These are phyloP conservation scores for Claviceps sp. DNA, from an alignment of 2,329 filamentous ascomycete species.

Conservation along the genomic window DNA sequence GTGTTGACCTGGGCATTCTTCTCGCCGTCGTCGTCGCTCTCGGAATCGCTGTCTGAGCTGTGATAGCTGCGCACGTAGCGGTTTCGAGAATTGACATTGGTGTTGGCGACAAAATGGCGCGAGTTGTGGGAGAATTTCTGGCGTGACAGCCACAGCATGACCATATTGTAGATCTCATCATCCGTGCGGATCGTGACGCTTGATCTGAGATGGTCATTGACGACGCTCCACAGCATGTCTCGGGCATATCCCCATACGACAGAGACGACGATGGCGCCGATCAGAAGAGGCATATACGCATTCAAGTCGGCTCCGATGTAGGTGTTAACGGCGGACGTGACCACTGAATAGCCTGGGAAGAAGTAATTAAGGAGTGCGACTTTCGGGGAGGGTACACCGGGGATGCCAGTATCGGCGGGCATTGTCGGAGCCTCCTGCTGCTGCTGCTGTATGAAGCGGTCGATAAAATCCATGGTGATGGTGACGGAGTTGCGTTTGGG, in stretches of 20 bases:
- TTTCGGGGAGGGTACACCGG: conserved; percentile 18
- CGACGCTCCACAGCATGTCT: conserved; percentile 30
- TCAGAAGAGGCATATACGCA: conserved; percentile 44
- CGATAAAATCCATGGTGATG: conserved; percentile 6
- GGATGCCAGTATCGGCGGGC: conserved; percentile 4
- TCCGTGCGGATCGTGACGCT: conserved; percentile 53
- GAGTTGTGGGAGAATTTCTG: conserved; percentile 48
- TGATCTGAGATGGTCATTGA: conserved; percentile 47
- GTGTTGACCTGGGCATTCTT: conserved; percentile 17
- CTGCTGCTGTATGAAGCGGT: neutral
- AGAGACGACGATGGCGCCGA: conserved; percentile 33
- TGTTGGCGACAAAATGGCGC: conserved; percentile 51
- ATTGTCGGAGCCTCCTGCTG: conserved; percentile 7
- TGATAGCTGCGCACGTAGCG: conserved; percentile 36
- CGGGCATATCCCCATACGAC: conserved; percentile 41
- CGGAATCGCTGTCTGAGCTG: conserved; percentile 22
- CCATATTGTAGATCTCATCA: conserved; percentile 59
- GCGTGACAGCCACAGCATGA: conserved; percentile 55
- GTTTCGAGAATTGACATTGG: conserved; percentile 39
- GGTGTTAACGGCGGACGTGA: conserved; percentile 37
- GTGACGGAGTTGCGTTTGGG: neutral
- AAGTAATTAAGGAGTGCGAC: conserved; percentile 45
- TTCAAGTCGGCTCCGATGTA: conserved; percentile 50
- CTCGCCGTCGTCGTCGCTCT: conserved; percentile 30
- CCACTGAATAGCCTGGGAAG: conserved; percentile 50